These are phyloP conservation scores for Aspergillus pseudoviridinutans DNA, from an alignment of 2,329 filamentous ascomycete genomes.

Conservation along the genomic window DNA sequence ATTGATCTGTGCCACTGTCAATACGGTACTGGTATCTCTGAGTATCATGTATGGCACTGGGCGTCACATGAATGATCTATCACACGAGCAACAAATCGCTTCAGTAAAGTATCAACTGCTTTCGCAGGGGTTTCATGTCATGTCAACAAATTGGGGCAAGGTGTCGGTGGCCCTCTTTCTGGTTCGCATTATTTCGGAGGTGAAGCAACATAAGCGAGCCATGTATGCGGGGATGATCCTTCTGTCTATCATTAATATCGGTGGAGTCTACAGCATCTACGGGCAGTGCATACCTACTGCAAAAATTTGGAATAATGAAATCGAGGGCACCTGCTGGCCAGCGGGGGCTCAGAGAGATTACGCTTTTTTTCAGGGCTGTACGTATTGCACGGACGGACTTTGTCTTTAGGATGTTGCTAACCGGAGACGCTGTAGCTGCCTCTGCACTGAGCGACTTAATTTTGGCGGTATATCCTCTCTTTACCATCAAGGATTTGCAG, in stretches of 20 bases:
- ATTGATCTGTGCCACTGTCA: constrained; percentile 2
- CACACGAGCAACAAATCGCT: neutral
- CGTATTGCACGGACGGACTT: neutral
- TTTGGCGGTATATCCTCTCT: constrained; percentile 9
- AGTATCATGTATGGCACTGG: constrained; percentile 6
- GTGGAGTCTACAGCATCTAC: constrained; percentile 7
- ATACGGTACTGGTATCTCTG: constrained; percentile 3
- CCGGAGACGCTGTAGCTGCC: neutral
- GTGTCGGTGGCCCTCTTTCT: constrained; percentile 11
- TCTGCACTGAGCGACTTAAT: constrained; percentile 8
- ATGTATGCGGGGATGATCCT: constrained; percentile 5
- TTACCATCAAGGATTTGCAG: constrained; percentile 8
- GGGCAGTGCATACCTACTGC: constrained; percentile 8
- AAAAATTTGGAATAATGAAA: neutral
- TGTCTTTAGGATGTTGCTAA: neutral
- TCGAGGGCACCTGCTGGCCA: constrained; percentile 6
- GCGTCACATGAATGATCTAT: constrained; percentile 2
- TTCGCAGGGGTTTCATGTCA: constrained; percentile 12
- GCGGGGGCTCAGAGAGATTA: constrained; percentile 5
- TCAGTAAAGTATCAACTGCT: constrained; percentile 8
- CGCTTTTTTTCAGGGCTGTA: constrained; percentile 12
- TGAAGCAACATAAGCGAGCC: constrained; percentile 5
- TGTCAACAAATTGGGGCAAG: constrained; percentile 13
- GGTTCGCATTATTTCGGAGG: constrained; percentile 7
- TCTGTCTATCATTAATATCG: constrained; percentile 4